Evolutionary conservation across 805 yeast genomes (phyloP).

Genomic region (Candida odintsovae): DNA sequence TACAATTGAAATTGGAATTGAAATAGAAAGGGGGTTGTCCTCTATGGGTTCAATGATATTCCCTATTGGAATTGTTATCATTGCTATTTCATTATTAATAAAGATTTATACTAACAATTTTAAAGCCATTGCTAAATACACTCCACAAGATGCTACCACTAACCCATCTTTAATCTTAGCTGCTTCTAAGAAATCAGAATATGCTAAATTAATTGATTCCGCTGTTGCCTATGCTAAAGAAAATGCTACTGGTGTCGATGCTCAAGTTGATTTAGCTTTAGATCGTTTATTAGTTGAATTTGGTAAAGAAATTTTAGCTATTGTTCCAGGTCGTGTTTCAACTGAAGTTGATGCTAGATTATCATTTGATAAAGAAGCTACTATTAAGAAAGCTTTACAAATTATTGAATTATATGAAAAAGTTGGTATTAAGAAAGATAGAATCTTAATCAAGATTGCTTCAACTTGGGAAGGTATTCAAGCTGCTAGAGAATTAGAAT

Average conservation of each 20-base stretch:
- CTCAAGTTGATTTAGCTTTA: constrained; percentile 75
- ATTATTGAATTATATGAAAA: constrained; percentile 83
- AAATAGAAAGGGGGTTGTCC: no score
- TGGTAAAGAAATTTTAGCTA: constrained; percentile 86
- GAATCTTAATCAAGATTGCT: constrained; percentile 93
- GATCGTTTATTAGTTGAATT: constrained; percentile 93
- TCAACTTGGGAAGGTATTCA: constrained; percentile 99
- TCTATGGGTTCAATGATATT: no score
- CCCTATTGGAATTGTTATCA: no score
- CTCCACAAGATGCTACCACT: constrained; percentile 99
- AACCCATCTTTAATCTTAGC: constrained; percentile 97
- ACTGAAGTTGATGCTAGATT: constrained; percentile 99
- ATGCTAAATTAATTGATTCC: constrained; percentile 81
- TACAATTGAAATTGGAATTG: no score
- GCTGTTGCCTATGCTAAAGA: constrained; percentile 83
- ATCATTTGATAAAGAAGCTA: constrained; percentile 91
- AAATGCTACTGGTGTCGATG: constrained; percentile 51
- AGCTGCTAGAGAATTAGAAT: constrained; percentile 94
- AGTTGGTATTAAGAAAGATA: constrained; percentile 80
- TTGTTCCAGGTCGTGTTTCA: constrained; percentile 98
- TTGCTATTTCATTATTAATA: background rate
- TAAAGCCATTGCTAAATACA: constrained; percentile 81
- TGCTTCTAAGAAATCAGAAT: constrained; percentile 86
- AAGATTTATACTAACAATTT: constrained; percentile 1
- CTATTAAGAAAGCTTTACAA: constrained; percentile 88